phyloP scores from a whole-genome alignment of 257 asterid species.

The Capsicum rhomboideum region DNA sequence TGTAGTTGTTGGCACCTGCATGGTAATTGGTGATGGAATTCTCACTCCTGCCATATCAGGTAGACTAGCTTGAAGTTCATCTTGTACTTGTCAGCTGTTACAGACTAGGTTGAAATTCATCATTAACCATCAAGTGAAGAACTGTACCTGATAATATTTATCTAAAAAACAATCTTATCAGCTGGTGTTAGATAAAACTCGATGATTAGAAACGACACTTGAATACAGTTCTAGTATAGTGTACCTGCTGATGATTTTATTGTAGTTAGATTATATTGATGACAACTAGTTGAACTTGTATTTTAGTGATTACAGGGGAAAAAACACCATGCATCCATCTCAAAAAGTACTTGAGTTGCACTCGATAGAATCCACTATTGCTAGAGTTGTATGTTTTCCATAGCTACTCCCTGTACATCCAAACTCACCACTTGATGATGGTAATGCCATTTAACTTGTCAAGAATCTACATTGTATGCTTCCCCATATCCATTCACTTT shows the following conservation, averaged over 20 bases:
- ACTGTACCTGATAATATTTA: neutral
- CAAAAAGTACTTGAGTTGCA: neutral
- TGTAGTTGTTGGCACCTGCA: conserved; percentile 23
- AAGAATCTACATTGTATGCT: neutral
- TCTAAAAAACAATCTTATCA: neutral
- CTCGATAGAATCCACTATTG: neutral
- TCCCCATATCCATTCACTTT: neutral
- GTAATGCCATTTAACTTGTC: neutral
- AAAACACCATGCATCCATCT: neutral
- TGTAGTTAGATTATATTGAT: neutral
- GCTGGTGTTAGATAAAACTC: neutral
- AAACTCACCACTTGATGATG: neutral
- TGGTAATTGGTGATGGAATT: conserved; percentile 27
- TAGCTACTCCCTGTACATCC: neutral
- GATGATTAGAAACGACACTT: neutral
- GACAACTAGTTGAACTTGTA: neutral
- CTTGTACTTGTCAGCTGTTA: neutral
- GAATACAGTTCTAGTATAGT: neutral
- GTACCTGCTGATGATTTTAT: neutral
- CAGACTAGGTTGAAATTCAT: neutral
- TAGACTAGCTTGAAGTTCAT: neutral
- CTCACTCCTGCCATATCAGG: conserved; percentile 28
- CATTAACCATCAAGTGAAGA: neutral
- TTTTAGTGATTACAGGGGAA: neutral
- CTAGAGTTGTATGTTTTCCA: neutral